These are phyloP conservation scores for Aspergillus incahuasiensis DNA, from an alignment of 495 filamentous ascomycete genomes.

Conservation along the genomic window DNA sequence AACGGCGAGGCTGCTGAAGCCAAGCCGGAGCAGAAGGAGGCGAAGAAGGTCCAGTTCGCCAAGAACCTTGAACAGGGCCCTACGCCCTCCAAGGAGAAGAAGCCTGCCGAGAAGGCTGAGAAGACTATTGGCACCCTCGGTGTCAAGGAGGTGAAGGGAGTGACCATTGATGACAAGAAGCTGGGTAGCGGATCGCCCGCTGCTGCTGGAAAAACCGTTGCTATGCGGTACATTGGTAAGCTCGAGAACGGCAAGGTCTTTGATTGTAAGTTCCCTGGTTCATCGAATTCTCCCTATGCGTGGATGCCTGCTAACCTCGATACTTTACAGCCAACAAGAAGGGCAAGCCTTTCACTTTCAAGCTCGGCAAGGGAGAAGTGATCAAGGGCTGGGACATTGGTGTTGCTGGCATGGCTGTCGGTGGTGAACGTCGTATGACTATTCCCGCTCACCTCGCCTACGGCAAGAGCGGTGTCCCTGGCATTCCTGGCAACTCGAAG, in stretches of 20 bases:
- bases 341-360: slow-evolving; percentile 93
- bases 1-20: slow-evolving; percentile 65
- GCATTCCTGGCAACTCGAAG: slow-evolving; percentile 85
- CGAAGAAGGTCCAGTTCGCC: slow-evolving; percentile 98
- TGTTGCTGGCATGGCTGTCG: slow-evolving; percentile 82
- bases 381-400: slow-evolving; percentile 99
- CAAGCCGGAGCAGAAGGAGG: slow-evolving; percentile 42
- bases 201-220: slow-evolving; percentile 80
- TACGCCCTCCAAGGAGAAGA: slow-evolving; percentile 54
- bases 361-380: slow-evolving; percentile 86
- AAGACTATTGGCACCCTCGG: slow-evolving; percentile 55
- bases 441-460: slow-evolving; percentile 84
- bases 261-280: slow-evolving; percentile 59
- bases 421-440: slow-evolving; percentile 86
- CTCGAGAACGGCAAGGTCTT: slow-evolving; percentile 87
- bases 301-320: slow-evolving; percentile 1
- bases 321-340: slow-evolving; percentile 78
- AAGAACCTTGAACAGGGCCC: slow-evolving; percentile 98
- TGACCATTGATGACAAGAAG: slow-evolving; percentile 95
- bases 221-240: slow-evolving; percentile 98
- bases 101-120: slow-evolving; percentile 26
- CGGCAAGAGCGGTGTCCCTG: slow-evolving; percentile 70
- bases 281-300: not conserved
- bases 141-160: slow-evolving; percentile 74
- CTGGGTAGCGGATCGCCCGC: slow-evolving; percentile 72